These are phyloP conservation scores for Toxoplasma gondii DNA, from an alignment of 169 alveolate genomes.

Conservation along the genomic window DNA sequence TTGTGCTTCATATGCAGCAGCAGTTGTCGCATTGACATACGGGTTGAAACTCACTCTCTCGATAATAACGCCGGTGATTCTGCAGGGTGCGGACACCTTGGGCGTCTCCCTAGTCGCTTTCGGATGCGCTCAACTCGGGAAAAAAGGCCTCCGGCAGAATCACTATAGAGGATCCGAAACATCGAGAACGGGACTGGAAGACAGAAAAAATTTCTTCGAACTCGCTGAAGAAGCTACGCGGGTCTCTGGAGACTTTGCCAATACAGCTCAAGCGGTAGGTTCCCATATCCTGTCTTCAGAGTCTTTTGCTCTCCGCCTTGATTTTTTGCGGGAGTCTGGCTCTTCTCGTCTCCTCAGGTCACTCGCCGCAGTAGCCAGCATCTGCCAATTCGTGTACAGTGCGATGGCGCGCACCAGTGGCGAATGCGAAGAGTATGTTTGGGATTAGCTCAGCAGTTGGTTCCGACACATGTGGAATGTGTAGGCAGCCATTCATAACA, in stretches of 20 bases:
- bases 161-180: not conserved
- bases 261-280: conserved; percentile 13
- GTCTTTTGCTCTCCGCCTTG: no score
- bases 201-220: not conserved
- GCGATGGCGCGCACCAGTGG: no score
- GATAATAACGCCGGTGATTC: not conserved
- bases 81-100: conserved; percentile 23
- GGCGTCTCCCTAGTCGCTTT: not conserved
- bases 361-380: no score
- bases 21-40: not conserved
- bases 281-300: not conserved
- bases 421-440: no score
- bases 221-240: not conserved
- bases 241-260: not conserved
- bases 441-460: no score
- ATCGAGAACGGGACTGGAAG: not conserved
- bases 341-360: no score
- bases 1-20: not conserved
- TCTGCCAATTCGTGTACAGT: no score
- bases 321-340: no score
- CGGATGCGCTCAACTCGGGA: not conserved
- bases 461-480: no score
- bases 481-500: no score
- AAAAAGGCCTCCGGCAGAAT: not conserved
- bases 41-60: not conserved